Base-by-base conservation (phyloP, 768 basidiomycete genomes). In the Rubroboletus satanas region DNA sequence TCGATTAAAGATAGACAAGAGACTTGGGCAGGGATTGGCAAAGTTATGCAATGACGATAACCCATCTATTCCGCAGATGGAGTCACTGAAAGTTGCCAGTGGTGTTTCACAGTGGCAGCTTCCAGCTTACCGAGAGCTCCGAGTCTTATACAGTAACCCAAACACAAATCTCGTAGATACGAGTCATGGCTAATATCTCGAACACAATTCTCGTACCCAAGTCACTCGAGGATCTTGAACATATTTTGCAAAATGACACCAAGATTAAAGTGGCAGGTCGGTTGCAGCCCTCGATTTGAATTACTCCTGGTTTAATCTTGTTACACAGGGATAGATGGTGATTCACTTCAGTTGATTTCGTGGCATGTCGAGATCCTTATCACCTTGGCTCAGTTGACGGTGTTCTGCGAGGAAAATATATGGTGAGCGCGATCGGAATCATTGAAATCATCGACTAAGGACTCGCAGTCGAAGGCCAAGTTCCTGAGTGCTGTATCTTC, bases 181-280 rank as follows among this genome's bases (percentile, higher is more conserved):
- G 31, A 21, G 5, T 42, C 52, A 65, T 65, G 65, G 33, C 36
- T 21, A 4, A 45, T 9, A 47, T 38, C 38, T 48, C 55, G 12
- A 47, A 57, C 35, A 52, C 80, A 11, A 77, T 74, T 6, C 18
- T 41, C 23, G 52, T 62, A 12, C 85, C 86, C 4, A 75, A 72
- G 37, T 79, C 82, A 33, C 57, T 85, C 2, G 70, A 82, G 9
- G 83, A 90, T 7, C 77, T 97, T 49, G 70, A 77, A 55, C 36
- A 63, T 5, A 65, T 83, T 14, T 74, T 96, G 49, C 54, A 61
- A 35, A 3, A 78, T 62, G 92, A 95, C 68, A 81, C 73, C 66
- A 97, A 96, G 73, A 84, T 98, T 64, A 96, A 97, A 74, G 90
- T 98, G 31, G 95, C 93, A 49, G 94, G 94, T 92, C 49, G 57